These are phyloP conservation scores for Rhizomucor miehei DNA, from an alignment of 371 early-diverging fungal species.

Conservation along the genomic window DNA sequence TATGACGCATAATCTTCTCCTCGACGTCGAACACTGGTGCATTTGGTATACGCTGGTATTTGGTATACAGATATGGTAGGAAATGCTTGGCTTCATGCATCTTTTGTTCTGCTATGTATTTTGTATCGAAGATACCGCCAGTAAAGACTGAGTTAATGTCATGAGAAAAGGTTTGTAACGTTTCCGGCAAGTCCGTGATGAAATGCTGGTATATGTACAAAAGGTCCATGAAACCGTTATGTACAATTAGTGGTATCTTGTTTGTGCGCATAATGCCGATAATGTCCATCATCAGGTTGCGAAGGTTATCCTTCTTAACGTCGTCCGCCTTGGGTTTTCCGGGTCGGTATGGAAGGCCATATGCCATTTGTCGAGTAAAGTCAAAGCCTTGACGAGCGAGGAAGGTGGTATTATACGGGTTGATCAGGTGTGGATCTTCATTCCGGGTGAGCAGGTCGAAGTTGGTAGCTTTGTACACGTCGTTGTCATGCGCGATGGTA, in stretches of 20 bases:
- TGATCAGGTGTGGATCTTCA: slow-evolving; percentile 47
- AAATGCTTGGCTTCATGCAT: slow-evolving; percentile 64
- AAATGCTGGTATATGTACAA: slow-evolving; percentile 87
- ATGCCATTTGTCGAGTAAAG: slow-evolving; percentile 67
- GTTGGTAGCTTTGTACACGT: slow-evolving; percentile 11
- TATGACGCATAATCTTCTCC: too few relatives aligned
- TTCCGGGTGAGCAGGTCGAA: slow-evolving; percentile 24
- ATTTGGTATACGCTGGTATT: slow-evolving; percentile 43
- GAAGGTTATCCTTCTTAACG: not conserved
- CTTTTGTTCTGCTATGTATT: slow-evolving; percentile 72
- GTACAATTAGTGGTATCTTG: slow-evolving; percentile 70
- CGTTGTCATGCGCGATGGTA: slow-evolving; percentile 10
- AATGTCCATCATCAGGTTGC: slow-evolving; percentile 35
- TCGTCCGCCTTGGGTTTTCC: slow-evolving; percentile 20
- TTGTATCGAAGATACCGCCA: slow-evolving; percentile 90
- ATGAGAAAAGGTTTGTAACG: slow-evolving; percentile 63
- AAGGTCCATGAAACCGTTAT: slow-evolving; percentile 91
- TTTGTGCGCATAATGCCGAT: slow-evolving; percentile 18
- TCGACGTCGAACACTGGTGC: not conserved
- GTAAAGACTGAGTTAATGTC: slow-evolving; percentile 77
- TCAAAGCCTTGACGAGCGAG: slow-evolving; percentile 82
- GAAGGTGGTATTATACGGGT: slow-evolving; percentile 70
- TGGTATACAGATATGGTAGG: slow-evolving; percentile 78
- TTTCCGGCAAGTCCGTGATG: slow-evolving; percentile 69
- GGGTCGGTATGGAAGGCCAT: slow-evolving; percentile 74